Evolutionary conservation across 2,329 filamentous ascomycete species (phyloP), one percentile per base, ranked within the genome.

Genomic region (Chaetoscypha palmicola): DNA sequence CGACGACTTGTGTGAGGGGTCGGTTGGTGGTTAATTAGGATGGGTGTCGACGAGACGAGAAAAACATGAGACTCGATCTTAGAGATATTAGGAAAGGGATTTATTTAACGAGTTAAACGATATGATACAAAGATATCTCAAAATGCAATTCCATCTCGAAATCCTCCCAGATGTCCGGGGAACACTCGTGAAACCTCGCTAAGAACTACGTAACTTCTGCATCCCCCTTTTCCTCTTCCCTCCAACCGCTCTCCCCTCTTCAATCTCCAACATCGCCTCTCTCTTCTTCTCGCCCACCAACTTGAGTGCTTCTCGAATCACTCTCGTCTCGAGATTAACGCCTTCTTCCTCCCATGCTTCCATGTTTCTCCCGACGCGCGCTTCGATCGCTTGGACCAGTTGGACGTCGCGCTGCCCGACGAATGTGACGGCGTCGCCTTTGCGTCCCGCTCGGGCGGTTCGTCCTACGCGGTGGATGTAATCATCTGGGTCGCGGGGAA

Each of bases 401-500:
- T 90, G 80, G 1, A 97, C 89, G 64, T 98, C 92, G 46, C 91
- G 75, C 71, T 97, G 91, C 2, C 92, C 91, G 2, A 98, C 83
- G 56, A 98, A 78, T 2, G 87, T 94, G 12, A 96, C 79, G 4
- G 85, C 81, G 52, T 89, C 83, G 58, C 92, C 92, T 41, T 73
- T 74, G 34, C 89, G 77, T 0, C 92, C 92, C 0, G 92, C 92
- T 76, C 92, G 82, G 3, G 92, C 92, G 10, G 92, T 98, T 66
- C 92, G 83, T 63, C 92, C 92, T 39, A 96, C 91, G 10, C 92
- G 81, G 68, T 98, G 92, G 53, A 98, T 92, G 64, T 98, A 98
- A 66, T 96, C 91, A 63, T 96, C 90, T 2, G 91, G 88, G 61
- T 96, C 88, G n/a, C 91, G 81, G 0, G 92, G 92, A 1, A 98